Evolutionary conservation across 805 yeast species (phyloP).

Genomic region (Ascoidea rubescens): DNA sequence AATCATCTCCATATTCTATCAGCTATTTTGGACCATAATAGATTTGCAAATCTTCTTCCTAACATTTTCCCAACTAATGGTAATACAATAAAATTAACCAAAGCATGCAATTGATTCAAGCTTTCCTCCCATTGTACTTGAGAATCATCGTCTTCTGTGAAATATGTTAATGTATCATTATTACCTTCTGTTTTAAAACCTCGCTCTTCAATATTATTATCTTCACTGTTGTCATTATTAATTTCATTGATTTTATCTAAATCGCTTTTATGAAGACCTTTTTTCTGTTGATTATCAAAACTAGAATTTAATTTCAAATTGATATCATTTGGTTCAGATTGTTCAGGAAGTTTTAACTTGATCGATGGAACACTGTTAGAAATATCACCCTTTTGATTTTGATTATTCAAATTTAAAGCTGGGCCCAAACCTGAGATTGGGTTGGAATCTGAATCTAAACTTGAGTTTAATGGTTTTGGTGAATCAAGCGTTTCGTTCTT

Average conservation of each 20-base stretch:
- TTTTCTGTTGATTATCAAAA: too few relatives aligned
- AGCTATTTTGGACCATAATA: neutral
- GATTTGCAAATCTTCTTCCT: conserved; percentile 22
- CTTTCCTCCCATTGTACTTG: conserved; percentile 37
- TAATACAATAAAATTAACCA: conserved; percentile 23
- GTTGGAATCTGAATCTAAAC: too few relatives aligned
- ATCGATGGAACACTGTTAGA: too few relatives aligned
- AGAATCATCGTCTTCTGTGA: conserved; percentile 5
- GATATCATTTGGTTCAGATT: too few relatives aligned
- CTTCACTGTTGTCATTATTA: neutral
- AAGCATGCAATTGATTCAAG: conserved; percentile 25
- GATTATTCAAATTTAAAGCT: too few relatives aligned
- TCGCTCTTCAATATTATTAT: neutral
- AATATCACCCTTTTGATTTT: too few relatives aligned
- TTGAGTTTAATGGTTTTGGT: too few relatives aligned
- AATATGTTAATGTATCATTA: neutral
- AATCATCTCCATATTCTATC: neutral
- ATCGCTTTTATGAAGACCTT: too few relatives aligned
- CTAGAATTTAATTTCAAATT: too few relatives aligned
- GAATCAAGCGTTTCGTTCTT: too few relatives aligned
- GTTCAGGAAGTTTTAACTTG: too few relatives aligned
- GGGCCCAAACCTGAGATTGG: too few relatives aligned
- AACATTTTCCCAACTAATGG: conserved; percentile 30
- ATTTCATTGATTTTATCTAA: neutral
- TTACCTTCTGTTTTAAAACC: neutral